Percentiles rank a stretch among this genome's conserved stretches.
These are phyloP conservation scores for Eleusine coracana DNA, from an alignment of 176 grass and related monocot genomes.

Conservation along the genomic window DNA sequence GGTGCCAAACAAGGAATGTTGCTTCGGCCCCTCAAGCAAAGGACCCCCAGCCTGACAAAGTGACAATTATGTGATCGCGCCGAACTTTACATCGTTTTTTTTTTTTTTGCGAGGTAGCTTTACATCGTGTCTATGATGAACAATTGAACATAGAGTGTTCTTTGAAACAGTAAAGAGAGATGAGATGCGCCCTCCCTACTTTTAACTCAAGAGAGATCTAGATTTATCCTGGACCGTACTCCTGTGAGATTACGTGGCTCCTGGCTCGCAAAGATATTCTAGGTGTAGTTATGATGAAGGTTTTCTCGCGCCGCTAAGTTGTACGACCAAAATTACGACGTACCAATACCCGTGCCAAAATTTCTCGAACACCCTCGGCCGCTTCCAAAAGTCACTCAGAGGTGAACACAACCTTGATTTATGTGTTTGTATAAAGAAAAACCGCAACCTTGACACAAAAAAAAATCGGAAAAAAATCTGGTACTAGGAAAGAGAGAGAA, in stretches of 20 bases:
- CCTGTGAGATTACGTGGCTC: background rate
- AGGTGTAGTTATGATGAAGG: background rate
- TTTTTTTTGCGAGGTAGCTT: too few species aligned
- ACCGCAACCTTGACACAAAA: too few species aligned
- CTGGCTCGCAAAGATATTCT: background rate
- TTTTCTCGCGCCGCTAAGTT: background rate
- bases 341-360: too few species aligned
- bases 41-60: background rate
- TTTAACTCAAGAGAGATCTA: too few species aligned
- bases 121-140: too few species aligned
- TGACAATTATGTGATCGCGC: background rate
- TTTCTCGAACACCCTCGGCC: background rate
- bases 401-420: background rate
- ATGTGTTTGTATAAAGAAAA: too few species aligned
- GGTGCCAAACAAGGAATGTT: background rate
- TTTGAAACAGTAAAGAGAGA: too few species aligned
- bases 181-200: too few species aligned
- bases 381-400: background rate
- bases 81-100: too few species aligned
- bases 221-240: background rate
- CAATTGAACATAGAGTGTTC: too few species aligned
- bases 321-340: slow-evolving; percentile 1
- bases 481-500: too few species aligned
- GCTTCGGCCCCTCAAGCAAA: background rate
- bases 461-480: too few species aligned